Conservation (phyloP, 371 early-diverging fungal species). For the Apophysomyces variabilis region DNA sequence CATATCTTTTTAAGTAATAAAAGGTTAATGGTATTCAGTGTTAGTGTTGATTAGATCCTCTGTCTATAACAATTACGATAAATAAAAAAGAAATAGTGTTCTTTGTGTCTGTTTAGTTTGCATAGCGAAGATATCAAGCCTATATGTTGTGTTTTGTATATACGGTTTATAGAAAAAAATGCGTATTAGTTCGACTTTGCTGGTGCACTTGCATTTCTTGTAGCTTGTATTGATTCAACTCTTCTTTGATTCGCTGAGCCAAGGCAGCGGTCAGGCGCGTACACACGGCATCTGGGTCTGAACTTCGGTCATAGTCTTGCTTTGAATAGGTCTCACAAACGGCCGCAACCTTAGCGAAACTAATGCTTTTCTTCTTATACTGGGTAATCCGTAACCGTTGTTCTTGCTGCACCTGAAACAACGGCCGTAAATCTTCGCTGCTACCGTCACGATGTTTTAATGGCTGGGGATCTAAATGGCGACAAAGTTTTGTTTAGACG, state of each 20-base stretch:
- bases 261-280: constrained; percentile 59
- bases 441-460: neutral
- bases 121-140: too few relatives aligned
- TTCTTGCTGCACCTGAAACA: constrained; percentile 11
- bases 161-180: constrained; percentile 60
- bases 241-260: constrained; percentile 71
- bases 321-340: constrained; percentile 68
- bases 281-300: constrained; percentile 61
- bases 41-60: too few relatives aligned
- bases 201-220: constrained; percentile 78
- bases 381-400: neutral
- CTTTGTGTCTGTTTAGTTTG: too few relatives aligned
- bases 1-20: too few relatives aligned
- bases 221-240: constrained; percentile 73
- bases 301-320: constrained; percentile 71
- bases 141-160: too few relatives aligned
- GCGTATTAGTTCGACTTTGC: constrained; percentile 66
- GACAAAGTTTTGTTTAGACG: neutral
- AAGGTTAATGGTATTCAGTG: too few relatives aligned
- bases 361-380: constrained; percentile 17
- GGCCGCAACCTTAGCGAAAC: constrained; percentile 30
- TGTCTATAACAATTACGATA: too few relatives aligned
- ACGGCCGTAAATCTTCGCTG: constrained; percentile 3
- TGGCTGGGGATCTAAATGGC: neutral
- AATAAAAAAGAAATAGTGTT: too few relatives aligned